Conservation (phyloP, 169 alveolate genomes). For the Condylostoma magnum region DNA sequence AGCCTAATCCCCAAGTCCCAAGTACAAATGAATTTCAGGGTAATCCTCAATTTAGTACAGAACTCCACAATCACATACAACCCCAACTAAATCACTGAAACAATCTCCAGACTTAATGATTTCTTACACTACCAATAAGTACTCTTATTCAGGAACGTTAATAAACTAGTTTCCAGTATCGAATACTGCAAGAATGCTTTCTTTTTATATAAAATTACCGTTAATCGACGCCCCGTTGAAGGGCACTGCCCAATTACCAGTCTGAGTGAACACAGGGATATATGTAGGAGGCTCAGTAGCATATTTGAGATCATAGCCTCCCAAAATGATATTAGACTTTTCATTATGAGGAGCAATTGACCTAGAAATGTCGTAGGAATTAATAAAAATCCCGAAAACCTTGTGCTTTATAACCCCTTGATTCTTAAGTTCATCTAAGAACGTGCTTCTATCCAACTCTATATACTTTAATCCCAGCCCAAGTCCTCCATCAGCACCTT, state of each 20-base stretch:
- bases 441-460: neutral
- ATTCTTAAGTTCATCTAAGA: neutral
- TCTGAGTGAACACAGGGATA: neutral
- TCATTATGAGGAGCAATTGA: neutral
- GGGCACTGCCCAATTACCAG: conserved; percentile 4
- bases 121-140: neutral
- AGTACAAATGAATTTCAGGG: neutral
- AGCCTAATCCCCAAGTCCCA: no score
- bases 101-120: neutral
- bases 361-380: neutral
- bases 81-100: neutral
- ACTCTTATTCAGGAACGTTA: neutral
- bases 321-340: conserved; percentile 7
- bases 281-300: neutral
- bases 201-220: neutral
- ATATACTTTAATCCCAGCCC: conserved; percentile 8
- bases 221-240: neutral
- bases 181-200: neutral
- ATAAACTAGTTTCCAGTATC: conserved; percentile 17
- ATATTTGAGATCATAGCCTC: conserved; percentile 1
- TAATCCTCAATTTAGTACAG: neutral
- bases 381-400: neutral
- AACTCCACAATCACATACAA: conserved; percentile 9
- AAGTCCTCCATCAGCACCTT: conserved; percentile 10
- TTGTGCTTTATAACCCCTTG: conserved; percentile 14